Conservation (phyloP, 257 asterid species). For the Solanum chiquidenum region DNA sequence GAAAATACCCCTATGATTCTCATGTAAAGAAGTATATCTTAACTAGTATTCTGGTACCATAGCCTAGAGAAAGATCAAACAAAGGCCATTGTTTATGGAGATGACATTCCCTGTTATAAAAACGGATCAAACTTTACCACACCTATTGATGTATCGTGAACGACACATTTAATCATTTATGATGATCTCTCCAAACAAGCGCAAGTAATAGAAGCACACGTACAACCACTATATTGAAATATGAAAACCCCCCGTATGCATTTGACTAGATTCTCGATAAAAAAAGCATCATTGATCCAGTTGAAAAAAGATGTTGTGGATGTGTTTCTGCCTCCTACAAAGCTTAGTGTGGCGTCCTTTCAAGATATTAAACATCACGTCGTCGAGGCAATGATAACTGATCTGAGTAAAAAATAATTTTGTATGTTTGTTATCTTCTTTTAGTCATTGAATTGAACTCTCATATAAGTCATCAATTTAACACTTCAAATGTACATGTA, state of each 20-base stretch:
- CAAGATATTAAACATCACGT: background rate
- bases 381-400: too few relatives aligned
- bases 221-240: background rate
- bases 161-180: too few relatives aligned
- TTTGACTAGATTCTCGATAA: background rate
- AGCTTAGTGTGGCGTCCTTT: background rate
- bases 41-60: background rate
- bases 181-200: too few relatives aligned
- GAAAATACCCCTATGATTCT: too few relatives aligned
- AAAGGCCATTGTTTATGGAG: background rate
- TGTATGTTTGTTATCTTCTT: too few relatives aligned
- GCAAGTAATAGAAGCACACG: background rate
- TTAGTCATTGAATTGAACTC: too few relatives aligned
- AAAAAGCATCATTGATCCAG: background rate
- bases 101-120: background rate
- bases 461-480: too few relatives aligned
- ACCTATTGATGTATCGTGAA: background rate
- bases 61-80: background rate
- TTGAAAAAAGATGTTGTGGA: background rate
- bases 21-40: too few relatives aligned
- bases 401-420: too few relatives aligned
- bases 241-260: background rate
- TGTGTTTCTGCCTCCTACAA: background rate
- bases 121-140: background rate
- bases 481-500: too few relatives aligned